These are phyloP conservation scores for Colletotrichum trifolii DNA, from an alignment of 2,329 filamentous ascomycete genomes.

Conservation along the genomic window DNA sequence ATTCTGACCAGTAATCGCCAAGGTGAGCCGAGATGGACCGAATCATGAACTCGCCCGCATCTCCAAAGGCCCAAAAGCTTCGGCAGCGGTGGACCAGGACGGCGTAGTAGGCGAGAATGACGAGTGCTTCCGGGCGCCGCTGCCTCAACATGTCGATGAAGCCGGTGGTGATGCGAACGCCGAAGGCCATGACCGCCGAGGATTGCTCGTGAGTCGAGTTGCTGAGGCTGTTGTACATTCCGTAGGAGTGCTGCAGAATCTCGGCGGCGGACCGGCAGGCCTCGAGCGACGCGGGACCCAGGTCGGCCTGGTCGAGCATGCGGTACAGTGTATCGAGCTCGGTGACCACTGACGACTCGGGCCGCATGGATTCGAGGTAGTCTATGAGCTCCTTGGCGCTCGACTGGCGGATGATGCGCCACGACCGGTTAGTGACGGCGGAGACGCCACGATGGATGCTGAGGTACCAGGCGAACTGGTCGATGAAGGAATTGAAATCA, in stretches of 20 bases:
- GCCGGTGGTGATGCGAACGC: slow-evolving; percentile 45
- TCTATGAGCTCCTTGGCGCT: slow-evolving; percentile 44
- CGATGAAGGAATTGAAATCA: slow-evolving; percentile 53
- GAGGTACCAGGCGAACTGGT: slow-evolving; percentile 54
- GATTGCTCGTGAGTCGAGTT: slow-evolving; percentile 43
- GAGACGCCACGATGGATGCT: slow-evolving; percentile 56
- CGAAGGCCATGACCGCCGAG: slow-evolving; percentile 44
- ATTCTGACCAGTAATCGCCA: slow-evolving; percentile 46
- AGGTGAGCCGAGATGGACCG: slow-evolving; percentile 41
- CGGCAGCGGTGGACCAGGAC: slow-evolving; percentile 57
- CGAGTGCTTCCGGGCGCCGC: slow-evolving; percentile 53
- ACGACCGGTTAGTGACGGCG: slow-evolving; percentile 48
- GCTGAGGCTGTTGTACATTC: slow-evolving; percentile 43
- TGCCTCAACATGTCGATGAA: slow-evolving; percentile 50
- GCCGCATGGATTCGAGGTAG: slow-evolving; percentile 37
- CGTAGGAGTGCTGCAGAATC: slow-evolving; percentile 48
- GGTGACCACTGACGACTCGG: slow-evolving; percentile 43
- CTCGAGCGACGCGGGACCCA: slow-evolving; percentile 41
- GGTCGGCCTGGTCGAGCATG: slow-evolving; percentile 31
- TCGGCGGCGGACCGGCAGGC: slow-evolving; percentile 45
- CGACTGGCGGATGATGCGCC: slow-evolving; percentile 48
- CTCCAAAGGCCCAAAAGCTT: slow-evolving; percentile 49
- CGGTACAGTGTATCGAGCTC: slow-evolving; percentile 40
- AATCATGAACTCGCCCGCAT: slow-evolving; percentile 45
- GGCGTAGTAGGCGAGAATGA: slow-evolving; percentile 62